phyloP scores from a whole-genome alignment of 495 filamentous ascomycete species.

The Tuber aestivum region DNA sequence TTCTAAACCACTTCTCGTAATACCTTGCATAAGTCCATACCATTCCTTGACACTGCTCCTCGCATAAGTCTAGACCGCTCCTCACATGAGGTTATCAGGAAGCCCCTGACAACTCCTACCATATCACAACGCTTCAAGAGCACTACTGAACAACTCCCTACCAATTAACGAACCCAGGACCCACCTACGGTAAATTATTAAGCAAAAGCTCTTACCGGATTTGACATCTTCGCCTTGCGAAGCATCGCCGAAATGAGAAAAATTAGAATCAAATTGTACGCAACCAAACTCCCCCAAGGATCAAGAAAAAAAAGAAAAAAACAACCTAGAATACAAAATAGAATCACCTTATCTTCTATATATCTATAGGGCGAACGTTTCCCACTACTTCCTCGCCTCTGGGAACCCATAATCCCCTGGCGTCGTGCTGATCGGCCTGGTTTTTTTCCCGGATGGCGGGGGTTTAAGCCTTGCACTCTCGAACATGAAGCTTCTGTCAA shows the following conservation, averaged over 20 bases:
- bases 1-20: too few species aligned
- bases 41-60: too few species aligned
- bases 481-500: constrained; percentile 49
- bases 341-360: neutral
- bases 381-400: constrained; percentile 25
- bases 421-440: constrained; percentile 14
- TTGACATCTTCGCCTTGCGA: neutral
- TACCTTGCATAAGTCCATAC: too few species aligned
- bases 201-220: neutral
- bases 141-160: too few species aligned
- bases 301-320: constrained; percentile 17
- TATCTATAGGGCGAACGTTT: neutral
- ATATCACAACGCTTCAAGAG: too few species aligned
- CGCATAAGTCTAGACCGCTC: too few species aligned
- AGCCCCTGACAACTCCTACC: too few species aligned
- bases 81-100: too few species aligned
- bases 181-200: neutral
- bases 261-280: neutral
- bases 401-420: constrained; percentile 32
- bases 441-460: constrained; percentile 45
- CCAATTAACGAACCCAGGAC: neutral
- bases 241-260: constrained; percentile 29
- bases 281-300: constrained; percentile 5
- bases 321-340: constrained; percentile 8
- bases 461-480: constrained; percentile 50